Evolutionary conservation across 2,329 filamentous ascomycete species (phyloP).

Genomic region (Scytalidium sp.): DNA sequence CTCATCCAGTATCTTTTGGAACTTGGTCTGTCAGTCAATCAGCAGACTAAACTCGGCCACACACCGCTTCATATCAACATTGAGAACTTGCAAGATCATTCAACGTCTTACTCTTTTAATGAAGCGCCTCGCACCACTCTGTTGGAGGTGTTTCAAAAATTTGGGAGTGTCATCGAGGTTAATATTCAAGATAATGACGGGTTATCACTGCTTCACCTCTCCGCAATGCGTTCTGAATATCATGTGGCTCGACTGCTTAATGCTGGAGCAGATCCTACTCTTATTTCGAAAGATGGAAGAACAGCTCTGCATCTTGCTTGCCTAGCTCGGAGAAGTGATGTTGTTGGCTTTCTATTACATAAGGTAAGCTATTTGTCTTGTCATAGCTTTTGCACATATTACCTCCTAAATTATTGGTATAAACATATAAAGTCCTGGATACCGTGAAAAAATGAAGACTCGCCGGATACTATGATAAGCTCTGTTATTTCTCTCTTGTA

Average conservation of each 20-base stretch:
- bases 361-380: neutral
- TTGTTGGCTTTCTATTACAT: conserved; percentile 24
- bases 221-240: conserved; percentile 16
- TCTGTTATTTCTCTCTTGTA: neutral
- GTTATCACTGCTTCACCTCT: conserved; percentile 19
- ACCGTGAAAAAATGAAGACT: neutral
- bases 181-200: conserved; percentile 15
- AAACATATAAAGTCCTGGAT: neutral
- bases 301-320: conserved; percentile 38
- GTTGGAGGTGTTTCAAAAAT: conserved; percentile 4
- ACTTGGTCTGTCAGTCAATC: conserved; percentile 3
- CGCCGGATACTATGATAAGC: neutral
- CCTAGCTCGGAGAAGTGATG: conserved; percentile 29
- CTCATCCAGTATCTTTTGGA: conserved; percentile 4
- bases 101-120: neutral
- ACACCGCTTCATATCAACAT: conserved; percentile 8
- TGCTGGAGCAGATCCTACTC: conserved; percentile 31
- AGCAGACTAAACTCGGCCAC: conserved; percentile 4
- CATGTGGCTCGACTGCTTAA: conserved; percentile 29
- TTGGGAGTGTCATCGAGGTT: conserved; percentile 8
- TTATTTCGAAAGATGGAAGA: conserved; percentile 27
- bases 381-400: neutral
- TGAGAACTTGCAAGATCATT: conserved; percentile 3
- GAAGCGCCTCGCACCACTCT: neutral
- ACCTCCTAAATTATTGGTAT: neutral